A percentile compares a stretch with the other conserved stretches of the same genome.
Evolutionary conservation across 164 flowering plant genomes (phyloP).

Genomic region (Platanus orientalis): DNA sequence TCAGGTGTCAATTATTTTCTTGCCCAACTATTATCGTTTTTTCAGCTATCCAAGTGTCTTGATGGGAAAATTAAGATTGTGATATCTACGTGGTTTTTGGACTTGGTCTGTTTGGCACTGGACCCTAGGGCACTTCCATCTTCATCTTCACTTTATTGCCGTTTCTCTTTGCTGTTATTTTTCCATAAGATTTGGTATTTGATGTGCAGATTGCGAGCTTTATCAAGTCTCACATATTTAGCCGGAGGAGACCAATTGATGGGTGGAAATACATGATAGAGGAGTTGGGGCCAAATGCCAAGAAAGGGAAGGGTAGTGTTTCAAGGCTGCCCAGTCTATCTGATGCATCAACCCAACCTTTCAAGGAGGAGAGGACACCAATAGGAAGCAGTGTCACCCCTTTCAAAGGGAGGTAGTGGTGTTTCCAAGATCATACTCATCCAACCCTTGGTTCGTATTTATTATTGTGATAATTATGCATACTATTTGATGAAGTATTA

Average conservation of each 20-base stretch:
- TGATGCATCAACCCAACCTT: constrained; percentile 82
- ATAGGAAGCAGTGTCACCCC: constrained; percentile 21
- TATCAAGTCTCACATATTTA: constrained; percentile 92
- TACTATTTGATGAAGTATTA: not conserved
- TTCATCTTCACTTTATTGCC: no score
- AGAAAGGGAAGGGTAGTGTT: constrained; percentile 84
- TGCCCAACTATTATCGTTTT: no score
- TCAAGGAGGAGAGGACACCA: constrained; percentile 53
- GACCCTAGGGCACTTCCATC: not conserved
- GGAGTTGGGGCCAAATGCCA: constrained; percentile 90
- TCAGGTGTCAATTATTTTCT: no score
- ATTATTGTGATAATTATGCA: not conserved
- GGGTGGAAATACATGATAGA: constrained; percentile 99
- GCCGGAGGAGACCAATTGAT: constrained; percentile 91
- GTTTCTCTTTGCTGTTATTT: no score
- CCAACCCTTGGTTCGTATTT: not conserved
- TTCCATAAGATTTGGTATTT: no score
- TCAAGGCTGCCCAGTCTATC: constrained; percentile 70
- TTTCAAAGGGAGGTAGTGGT: constrained; percentile 29
- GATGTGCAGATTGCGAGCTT: constrained; percentile 84
- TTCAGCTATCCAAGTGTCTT: not conserved
- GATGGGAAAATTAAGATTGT: not conserved
- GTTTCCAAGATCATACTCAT: not conserved
- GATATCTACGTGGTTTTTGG: not conserved
- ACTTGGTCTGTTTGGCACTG: not conserved